phyloP scores from a whole-genome alignment of 2,329 filamentous ascomycete genomes.

The Hirsutella rhossiliensis region DNA sequence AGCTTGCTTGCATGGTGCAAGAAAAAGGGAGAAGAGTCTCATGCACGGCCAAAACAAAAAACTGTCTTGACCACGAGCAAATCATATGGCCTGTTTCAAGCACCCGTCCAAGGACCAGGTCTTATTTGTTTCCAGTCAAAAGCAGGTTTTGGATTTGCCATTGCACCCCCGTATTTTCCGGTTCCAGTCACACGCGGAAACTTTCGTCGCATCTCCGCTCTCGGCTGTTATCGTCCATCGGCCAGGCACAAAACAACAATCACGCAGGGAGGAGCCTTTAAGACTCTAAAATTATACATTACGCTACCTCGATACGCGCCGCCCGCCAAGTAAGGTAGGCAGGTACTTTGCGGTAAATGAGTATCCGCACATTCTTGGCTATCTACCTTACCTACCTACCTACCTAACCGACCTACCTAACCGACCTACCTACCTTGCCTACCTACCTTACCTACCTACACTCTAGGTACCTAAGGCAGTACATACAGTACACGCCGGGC shows the following conservation, averaged over 20 bases:
- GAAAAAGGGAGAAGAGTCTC: neutral
- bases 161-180: constrained; percentile 2
- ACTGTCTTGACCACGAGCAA: neutral
- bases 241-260: neutral
- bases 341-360: too few species aligned
- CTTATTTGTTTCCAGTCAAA: neutral
- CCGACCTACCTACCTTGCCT: too few species aligned
- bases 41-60: neutral
- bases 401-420: too few species aligned
- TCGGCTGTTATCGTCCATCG: constrained; percentile 5
- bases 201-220: constrained; percentile 5
- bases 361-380: too few species aligned
- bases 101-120: neutral
- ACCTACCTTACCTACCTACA: too few species aligned
- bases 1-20: too few species aligned
- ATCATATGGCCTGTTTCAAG: neutral
- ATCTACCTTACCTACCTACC: too few species aligned
- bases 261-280: neutral
- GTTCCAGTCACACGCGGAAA: constrained; percentile 3
- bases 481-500: too few species aligned
- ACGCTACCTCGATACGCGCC: neutral
- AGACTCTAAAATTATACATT: neutral
- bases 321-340: too few species aligned
- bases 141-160: neutral
- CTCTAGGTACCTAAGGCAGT: too few species aligned